Conservation (phyloP, 257 asterid species). For the Jaltomata sinuosa region DNA sequence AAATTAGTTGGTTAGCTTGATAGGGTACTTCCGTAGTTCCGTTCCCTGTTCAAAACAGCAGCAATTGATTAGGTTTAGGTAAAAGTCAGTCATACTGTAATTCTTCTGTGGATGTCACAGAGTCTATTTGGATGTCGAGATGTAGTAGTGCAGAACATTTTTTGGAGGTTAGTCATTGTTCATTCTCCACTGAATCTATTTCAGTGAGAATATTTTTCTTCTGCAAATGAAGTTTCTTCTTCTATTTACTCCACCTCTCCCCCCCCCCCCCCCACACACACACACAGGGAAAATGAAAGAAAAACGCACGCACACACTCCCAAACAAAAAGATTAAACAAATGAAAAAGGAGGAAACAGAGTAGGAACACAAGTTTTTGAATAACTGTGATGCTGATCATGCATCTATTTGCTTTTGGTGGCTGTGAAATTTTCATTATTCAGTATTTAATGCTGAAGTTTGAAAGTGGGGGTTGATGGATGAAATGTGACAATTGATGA, state of each 20-base stretch:
- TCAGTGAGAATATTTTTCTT: constrained; percentile 6
- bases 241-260: neutral
- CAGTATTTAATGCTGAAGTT: neutral
- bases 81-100: constrained; percentile 40
- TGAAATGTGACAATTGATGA: neutral
- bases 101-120: constrained; percentile 53
- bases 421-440: neutral
- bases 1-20: constrained; percentile 50
- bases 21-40: constrained; percentile 14
- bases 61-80: constrained; percentile 45
- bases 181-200: constrained; percentile 20
- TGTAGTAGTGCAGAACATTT: constrained; percentile 34
- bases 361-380: neutral
- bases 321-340: neutral
- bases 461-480: neutral
- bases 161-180: constrained; percentile 38
- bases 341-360: neutral
- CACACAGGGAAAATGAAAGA: too few relatives aligned
- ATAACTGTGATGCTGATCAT: neutral
- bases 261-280: neutral
- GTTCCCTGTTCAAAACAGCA: constrained; percentile 29
- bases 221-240: constrained; percentile 1
- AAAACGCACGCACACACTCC: neutral
- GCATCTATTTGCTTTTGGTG: neutral
- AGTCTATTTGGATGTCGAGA: constrained; percentile 32